These are phyloP conservation scores for Clonostachys rhizophaga DNA, from an alignment of 2,329 filamentous ascomycete species.

Conservation along the genomic window DNA sequence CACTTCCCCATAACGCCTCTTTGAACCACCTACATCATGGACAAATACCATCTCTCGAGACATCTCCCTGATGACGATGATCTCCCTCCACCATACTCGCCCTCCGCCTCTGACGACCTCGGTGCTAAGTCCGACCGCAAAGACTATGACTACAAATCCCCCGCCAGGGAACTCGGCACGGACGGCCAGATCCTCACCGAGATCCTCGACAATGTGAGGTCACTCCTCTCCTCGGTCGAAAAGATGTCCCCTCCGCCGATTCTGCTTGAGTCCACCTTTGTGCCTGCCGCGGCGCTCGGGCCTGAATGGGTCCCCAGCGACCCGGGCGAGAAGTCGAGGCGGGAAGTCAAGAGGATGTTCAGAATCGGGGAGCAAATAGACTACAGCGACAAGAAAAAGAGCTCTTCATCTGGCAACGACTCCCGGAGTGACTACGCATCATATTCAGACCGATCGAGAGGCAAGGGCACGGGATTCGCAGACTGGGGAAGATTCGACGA, in stretches of 20 bases:
- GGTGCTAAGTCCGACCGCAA: no score
- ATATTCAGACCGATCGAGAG: no score
- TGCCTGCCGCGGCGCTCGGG: constrained; percentile 34
- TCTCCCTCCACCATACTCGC: constrained; percentile 1
- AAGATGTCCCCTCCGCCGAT: constrained; percentile 19
- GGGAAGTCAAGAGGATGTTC: neutral
- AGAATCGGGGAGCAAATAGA: no score
- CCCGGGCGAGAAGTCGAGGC: constrained; percentile 12
- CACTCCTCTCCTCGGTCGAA: constrained; percentile 23
- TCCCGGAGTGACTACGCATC: neutral
- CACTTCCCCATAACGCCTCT: no score
- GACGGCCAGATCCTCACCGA: constrained; percentile 2
- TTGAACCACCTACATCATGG: no score
- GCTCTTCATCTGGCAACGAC: neutral
- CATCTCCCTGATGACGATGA: neutral
- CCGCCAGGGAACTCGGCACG: neutral
- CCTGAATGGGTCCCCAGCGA: constrained; percentile 27
- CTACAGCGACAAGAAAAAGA: no score
- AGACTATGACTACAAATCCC: neutral
- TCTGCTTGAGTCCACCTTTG: constrained; percentile 35
- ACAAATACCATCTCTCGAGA: no score
- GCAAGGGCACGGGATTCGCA: constrained; percentile 25
- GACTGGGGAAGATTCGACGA: constrained; percentile 40
- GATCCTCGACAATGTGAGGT: constrained; percentile 36
- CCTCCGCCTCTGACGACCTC: neutral